Evolutionary conservation across 345 rosid species (phyloP).

Genomic region (Corchorus olitorius): DNA sequence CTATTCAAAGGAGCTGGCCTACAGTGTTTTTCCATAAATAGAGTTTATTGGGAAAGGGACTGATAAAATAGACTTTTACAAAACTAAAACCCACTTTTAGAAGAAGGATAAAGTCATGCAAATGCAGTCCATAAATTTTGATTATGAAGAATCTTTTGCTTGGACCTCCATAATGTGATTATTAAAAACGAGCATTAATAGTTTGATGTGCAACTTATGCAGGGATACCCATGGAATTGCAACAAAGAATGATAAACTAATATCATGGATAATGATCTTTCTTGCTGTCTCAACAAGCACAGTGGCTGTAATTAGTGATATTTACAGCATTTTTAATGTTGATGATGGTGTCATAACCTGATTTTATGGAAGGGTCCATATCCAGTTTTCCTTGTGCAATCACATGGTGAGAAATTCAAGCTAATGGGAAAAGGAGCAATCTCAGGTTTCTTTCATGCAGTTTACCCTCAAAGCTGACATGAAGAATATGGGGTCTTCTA

Average conservation of each 20-base stretch:
- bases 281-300: constrained; percentile 58
- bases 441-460: neutral
- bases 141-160: neutral
- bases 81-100: neutral
- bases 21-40: neutral
- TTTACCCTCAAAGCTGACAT: constrained; percentile 1
- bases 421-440: neutral
- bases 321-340: constrained; percentile 39
- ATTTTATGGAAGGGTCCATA: neutral
- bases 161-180: neutral
- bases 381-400: constrained; percentile 8
- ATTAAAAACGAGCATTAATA: neutral
- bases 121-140: neutral
- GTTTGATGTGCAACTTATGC: constrained; percentile 11
- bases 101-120: neutral
- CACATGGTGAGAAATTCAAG: neutral
- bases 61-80: neutral
- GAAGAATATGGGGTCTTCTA: neutral
- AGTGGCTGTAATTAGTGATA: constrained; percentile 60
- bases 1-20: neutral
- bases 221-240: constrained; percentile 60
- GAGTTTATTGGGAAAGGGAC: neutral
- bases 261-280: constrained; percentile 60
- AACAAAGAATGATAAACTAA: constrained; percentile 48
- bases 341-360: constrained; percentile 31